A percentile compares a stretch with the other conserved stretches of the same genome.
These are phyloP conservation scores for Cenococcum geophilum DNA, from an alignment of 495 filamentous ascomycete genomes.

Conservation along the genomic window DNA sequence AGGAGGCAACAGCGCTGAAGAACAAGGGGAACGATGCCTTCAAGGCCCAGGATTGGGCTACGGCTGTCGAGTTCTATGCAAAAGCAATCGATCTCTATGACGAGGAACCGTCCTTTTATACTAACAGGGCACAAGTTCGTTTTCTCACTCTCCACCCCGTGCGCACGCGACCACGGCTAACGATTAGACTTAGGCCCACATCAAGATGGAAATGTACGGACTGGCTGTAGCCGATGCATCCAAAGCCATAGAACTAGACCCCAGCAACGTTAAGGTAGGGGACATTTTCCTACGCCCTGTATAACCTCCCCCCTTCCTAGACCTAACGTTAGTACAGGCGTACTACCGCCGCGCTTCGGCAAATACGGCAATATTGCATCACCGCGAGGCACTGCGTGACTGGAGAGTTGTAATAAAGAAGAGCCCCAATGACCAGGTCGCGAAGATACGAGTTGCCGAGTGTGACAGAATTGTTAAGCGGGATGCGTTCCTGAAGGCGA, in stretches of 20 bases:
- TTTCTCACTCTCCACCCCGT: constrained; percentile 9
- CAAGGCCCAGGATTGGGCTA: constrained; percentile 76
- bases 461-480: constrained; percentile 89
- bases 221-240: constrained; percentile 88
- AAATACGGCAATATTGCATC: constrained; percentile 80
- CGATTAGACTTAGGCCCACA: constrained; percentile 60
- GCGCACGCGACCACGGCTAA: constrained; percentile 14
- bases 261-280: constrained; percentile 74
- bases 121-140: constrained; percentile 86
- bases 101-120: constrained; percentile 81
- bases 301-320: neutral
- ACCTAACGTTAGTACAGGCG: constrained; percentile 50
- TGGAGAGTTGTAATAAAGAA: constrained; percentile 87
- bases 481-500: constrained; percentile 86
- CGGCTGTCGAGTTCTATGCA: constrained; percentile 78
- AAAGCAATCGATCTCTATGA: constrained; percentile 84
- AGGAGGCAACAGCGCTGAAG: constrained; percentile 77
- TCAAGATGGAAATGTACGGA: constrained; percentile 92
- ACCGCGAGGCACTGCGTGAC: constrained; percentile 81
- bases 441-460: constrained; percentile 80
- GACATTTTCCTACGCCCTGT: constrained; percentile 38
- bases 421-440: constrained; percentile 80
- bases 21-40: constrained; percentile 93
- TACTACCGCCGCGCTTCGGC: constrained; percentile 92
- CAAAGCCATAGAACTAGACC: constrained; percentile 87